Evolutionary conservation across 345 rosid genomes (phyloP), one percentile per base, ranked within the genome.

Genomic region (Combretum micranthum): DNA sequence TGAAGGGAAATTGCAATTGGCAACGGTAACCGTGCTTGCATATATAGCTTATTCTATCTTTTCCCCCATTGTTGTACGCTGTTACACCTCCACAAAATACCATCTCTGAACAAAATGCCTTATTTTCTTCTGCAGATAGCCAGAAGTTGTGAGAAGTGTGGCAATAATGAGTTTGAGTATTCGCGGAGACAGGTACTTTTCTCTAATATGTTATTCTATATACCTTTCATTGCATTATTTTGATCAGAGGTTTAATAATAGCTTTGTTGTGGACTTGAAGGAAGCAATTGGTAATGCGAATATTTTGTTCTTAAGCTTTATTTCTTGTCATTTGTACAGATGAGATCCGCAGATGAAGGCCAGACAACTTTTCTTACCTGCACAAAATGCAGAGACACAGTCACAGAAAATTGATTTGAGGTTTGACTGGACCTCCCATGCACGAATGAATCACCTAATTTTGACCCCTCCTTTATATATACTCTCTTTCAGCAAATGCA

Each of bases 301-400:
- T 25, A 7, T 25, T 25, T 3, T 56, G 26, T 16, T 20, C 57
- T 25, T 44, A 19, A 9, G 43, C 15, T 1, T 37, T 45, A 17
- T 44, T n/a, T 13, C 42, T 19, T 22, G 3, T 50, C 11, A 32
- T 32, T 4, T 32, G 9, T 47, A 25, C 79, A 79, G 81, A 68
- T 63, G 65, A 72, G 80, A 72, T 79, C 83, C 20, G 80, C 80
- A 0, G 80, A 76, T 60, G 84, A 80, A 64, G 84, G 84, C 21
- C 77, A 71, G 23, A 73, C 77, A 10, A 74, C 71, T 26, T 69
- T 66, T 48, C 66, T 58, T 23, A 23, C 44, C 1, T 80, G 84
- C 69, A 73, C 75, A 5, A 53, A 59, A 8, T 77, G 79, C 44
- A 45, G 57, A 20, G 50, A 62, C 44, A 57, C 64, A 49, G 46